Base-by-base conservation (phyloP, 129 eudicot genomes). In the Helichrysum umbraculigerum region DNA sequence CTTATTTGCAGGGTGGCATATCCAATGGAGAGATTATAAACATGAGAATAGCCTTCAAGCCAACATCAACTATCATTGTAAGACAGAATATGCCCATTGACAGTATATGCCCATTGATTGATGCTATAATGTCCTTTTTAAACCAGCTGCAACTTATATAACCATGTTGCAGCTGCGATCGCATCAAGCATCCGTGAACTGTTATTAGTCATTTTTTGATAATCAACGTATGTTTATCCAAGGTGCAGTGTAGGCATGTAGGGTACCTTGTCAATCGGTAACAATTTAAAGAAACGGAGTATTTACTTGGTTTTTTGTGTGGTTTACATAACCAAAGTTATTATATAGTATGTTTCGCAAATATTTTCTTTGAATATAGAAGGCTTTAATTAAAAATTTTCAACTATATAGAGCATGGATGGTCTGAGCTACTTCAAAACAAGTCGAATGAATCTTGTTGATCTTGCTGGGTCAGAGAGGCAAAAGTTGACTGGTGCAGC, bases 381-480 rank as follows among this genome's bases (percentile, higher is more conserved):
- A 21, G 58, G 41, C 14, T 20, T 10, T 57, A 80, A 51, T 14
- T 35, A 29, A 66, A 25, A 29, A 61, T n/a, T 69, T 51, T 41
- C 30, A 58, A 47, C 70, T 52, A 15, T 81, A 54, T 85, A 94
- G 98, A 88, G 91, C 68, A 8, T 78, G 28, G 97, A 89, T 86
- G 98, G 98, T 54, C 81, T 94, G 65, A 91, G 91, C 87, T 81
- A 92, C 83, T 85, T 87, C 63, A 94, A 94, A 74, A 87, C 88
- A 47, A 94, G 98, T 78, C 86, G 91, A 81, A 94, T 94, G 70
- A 94, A 94, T 76, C 88, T 94, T 66, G 98, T 94, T 76, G 98
- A 94, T 76, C 97, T 94, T 86, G 98, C 98, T 29, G 98, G 98
- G 50, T 94, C 98, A 30, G 98, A 94, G 85, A 91, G 98, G 61